Base-by-base conservation (phyloP, 176 grass and related monocot genomes). In the Carex myosuroides region DNA sequence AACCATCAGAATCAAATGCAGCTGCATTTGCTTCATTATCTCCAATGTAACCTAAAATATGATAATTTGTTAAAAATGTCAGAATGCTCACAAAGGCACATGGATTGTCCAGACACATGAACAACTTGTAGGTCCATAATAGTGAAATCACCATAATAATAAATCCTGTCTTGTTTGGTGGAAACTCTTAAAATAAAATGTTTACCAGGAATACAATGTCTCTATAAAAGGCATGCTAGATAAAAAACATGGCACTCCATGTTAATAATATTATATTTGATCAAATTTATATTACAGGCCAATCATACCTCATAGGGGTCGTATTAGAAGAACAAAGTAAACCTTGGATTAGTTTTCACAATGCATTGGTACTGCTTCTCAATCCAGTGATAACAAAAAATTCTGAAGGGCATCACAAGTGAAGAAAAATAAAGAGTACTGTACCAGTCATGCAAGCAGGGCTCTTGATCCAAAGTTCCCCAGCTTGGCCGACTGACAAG, bases 371-470 rank as follows among this genome's bases (percentile, higher is more conserved):
- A 21, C 18, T 61, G 59, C 59, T 21, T 56, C 12, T 12, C 17
- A 58, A 58, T 58, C 56, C 56, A 18, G 56, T 58, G 56, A 18
- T 58, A 18, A 58, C 4, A 63, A 63, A 26, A 8, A 1, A 9
- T 2, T 61, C 20, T 21, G 26, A 42, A 73, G 26, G 41, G 18
- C 7, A n/a, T 41, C 0, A 73, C 18, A 20, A 73, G 18, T 17
- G 12, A 76, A 22, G 22, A n/a, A 33, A 17, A 18, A 11, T 74
- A 26, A 24, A 54, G 56, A 13, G 3, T 50, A 17, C 18, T 0
- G 20, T 56, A 95, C 94, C 94, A 62, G 73, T 87, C 94, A 97
- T 97, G 81, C 89, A 22, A 17, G 82, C 35, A 3, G 94, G 89
- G 3, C 94, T 87, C 68, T 81, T 90, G 29, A 93, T 37, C 16